Evolutionary conservation across 768 basidiomycete genomes (phyloP).

Genomic region (Leccinum truebloodii): DNA sequence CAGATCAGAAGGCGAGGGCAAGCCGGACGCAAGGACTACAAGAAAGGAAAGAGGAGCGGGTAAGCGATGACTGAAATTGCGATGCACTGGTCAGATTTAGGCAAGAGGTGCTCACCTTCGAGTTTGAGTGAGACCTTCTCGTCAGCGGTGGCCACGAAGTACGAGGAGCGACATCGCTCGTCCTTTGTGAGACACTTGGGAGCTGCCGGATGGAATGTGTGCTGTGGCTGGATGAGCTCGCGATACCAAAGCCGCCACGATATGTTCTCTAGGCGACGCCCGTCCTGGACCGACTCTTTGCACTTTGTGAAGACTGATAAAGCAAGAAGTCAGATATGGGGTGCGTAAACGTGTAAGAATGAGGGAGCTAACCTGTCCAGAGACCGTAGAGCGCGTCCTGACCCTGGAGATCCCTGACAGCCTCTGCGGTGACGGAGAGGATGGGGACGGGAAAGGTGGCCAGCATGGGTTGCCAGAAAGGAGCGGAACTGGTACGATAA

Average conservation of each 20-base stretch:
- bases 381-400: slow-evolving; percentile 64
- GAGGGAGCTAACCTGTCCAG: slow-evolving; percentile 56
- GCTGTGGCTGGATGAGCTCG: slow-evolving; percentile 47
- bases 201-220: slow-evolving; percentile 28
- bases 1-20: slow-evolving; percentile 33
- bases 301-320: slow-evolving; percentile 79
- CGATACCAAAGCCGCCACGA: slow-evolving; percentile 85
- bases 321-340: slow-evolving; percentile 10
- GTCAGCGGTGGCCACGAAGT: slow-evolving; percentile 27
- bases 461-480: slow-evolving; percentile 41
- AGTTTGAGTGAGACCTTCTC: slow-evolving; percentile 17
- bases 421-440: slow-evolving; percentile 65
- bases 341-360: background rate
- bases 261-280: slow-evolving; percentile 82
- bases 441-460: slow-evolving; percentile 60
- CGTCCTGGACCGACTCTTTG: slow-evolving; percentile 76
- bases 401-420: slow-evolving; percentile 66
- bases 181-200: slow-evolving; percentile 26
- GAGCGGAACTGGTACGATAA: slow-evolving; percentile 14
- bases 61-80: slow-evolving; percentile 19
- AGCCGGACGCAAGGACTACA: slow-evolving; percentile 25
- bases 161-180: slow-evolving; percentile 25
- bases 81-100: slow-evolving; percentile 13
- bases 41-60: slow-evolving; percentile 16
- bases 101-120: slow-evolving; percentile 16